Conservation (phyloP, 139 green algal genomes). For the Axilococcus clingmanii region DNA sequence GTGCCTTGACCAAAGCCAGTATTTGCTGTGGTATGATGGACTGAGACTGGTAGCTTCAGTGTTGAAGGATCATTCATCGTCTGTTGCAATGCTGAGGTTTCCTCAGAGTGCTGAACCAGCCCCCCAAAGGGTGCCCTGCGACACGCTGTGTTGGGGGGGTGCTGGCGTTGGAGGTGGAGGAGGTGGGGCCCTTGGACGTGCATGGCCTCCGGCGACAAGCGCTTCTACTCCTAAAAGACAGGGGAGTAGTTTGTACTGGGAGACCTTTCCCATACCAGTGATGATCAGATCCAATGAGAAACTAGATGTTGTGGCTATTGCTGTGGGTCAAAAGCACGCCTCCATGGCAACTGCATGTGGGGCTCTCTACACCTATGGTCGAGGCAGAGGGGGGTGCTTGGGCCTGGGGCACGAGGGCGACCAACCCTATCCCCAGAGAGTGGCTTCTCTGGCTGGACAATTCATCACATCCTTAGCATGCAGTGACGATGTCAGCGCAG, state of each 20-base stretch:
- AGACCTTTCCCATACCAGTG: not conserved
- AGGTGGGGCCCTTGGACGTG: not conserved
- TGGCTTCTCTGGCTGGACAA: slow-evolving; percentile 41
- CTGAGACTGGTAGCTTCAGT: not conserved
- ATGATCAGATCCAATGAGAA: not conserved
- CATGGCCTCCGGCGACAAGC: not conserved
- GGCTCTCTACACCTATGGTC: slow-evolving; percentile 55
- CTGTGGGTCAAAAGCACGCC: slow-evolving; percentile 35
- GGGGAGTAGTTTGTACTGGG: slow-evolving; percentile 1
- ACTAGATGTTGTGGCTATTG: slow-evolving; percentile 19
- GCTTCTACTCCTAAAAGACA: not conserved
- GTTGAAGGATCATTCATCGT: not conserved
- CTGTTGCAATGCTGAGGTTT: no score
- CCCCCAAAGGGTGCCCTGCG: no score
- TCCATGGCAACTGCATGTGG: slow-evolving; percentile 41
- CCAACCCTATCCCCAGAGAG: slow-evolving; percentile 23
- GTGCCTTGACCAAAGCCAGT: slow-evolving; percentile 11
- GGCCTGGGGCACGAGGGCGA: slow-evolving; percentile 45
- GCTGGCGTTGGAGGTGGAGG: not conserved
- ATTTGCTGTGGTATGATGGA: not conserved
- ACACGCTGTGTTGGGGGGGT: no score
- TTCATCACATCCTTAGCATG: slow-evolving; percentile 34
- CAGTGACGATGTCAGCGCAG: slow-evolving; percentile 51
- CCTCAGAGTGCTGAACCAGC: no score
- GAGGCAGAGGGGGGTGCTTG: slow-evolving; percentile 43